phyloP scores from a whole-genome alignment of 192 early-diverging fungal genomes.

The Coemansia sp. region DNA sequence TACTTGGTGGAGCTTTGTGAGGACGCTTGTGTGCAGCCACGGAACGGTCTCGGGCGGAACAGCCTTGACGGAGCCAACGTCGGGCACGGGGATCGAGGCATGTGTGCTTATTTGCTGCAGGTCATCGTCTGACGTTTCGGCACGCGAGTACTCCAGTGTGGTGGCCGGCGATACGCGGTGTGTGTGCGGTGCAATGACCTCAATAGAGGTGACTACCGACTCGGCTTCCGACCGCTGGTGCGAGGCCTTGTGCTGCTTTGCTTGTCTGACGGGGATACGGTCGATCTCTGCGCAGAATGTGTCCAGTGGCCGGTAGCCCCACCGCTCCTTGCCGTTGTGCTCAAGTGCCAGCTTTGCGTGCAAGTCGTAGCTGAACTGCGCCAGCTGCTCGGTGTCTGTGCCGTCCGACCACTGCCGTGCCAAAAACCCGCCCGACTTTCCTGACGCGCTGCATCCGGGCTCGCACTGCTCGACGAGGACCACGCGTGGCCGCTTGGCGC shows the following conservation, averaged over 20 bases:
- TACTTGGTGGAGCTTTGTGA: conserved; percentile 46
- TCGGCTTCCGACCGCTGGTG: conserved; percentile 42
- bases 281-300: conserved; percentile 53
- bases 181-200: conserved; percentile 43
- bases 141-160: conserved; percentile 23
- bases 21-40: conserved; percentile 37
- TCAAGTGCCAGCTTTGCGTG: conserved; percentile 46
- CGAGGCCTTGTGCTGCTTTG: conserved; percentile 45
- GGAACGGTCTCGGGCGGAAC: conserved; percentile 38
- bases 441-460: conserved; percentile 51
- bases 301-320: conserved; percentile 46
- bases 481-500: conserved; percentile 33
- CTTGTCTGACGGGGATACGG: conserved; percentile 43
- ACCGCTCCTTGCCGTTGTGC: conserved; percentile 35
- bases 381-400: conserved; percentile 55
- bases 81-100: conserved; percentile 44
- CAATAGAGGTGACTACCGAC: conserved; percentile 45
- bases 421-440: conserved; percentile 53
- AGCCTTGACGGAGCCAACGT: conserved; percentile 32
- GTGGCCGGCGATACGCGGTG: conserved; percentile 15
- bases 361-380: conserved; percentile 52
- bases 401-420: conserved; percentile 55
- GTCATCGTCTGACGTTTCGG: conserved; percentile 12
- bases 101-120: conserved; percentile 37
- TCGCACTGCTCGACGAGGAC: conserved; percentile 51